Evolutionary conservation across 148 eudicot species (phyloP).

Genomic region (Simmondsia chinensis): DNA sequence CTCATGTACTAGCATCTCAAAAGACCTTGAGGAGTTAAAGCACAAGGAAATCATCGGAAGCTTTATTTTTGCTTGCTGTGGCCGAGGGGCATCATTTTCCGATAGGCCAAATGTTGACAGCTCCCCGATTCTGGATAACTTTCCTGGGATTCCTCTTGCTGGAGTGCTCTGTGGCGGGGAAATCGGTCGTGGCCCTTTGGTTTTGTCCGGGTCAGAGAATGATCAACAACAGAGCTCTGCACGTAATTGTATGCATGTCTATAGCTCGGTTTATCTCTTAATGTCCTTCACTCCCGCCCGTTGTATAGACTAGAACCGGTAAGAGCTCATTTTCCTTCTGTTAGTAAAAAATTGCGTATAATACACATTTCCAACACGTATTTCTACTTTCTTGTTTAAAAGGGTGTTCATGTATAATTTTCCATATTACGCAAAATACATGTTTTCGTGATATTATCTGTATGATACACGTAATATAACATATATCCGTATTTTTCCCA

Average conservation of each 20-base stretch:
- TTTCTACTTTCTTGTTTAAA: no score
- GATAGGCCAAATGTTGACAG: conserved; percentile 45
- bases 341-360: no score
- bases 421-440: no score
- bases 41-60: conserved; percentile 57
- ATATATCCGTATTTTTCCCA: no score
- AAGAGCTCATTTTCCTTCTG: neutral
- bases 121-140: conserved; percentile 65
- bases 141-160: conserved; percentile 46
- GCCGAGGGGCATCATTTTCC: conserved; percentile 66
- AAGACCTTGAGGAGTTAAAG: conserved; percentile 31
- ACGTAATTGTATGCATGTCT: conserved; percentile 39
- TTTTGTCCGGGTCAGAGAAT: conserved; percentile 16
- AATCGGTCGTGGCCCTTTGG: conserved; percentile 54
- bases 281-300: conserved; percentile 45
- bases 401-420: no score
- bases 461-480: no score
- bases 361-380: no score
- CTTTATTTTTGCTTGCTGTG: conserved; percentile 73
- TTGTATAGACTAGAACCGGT: neutral
- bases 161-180: conserved; percentile 75
- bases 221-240: conserved; percentile 12
- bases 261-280: conserved; percentile 54
- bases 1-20: conserved; percentile 32
- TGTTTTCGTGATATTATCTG: no score